Evolutionary conservation across 345 rosid genomes (phyloP).

Genomic region (Lepidium didymum): DNA sequence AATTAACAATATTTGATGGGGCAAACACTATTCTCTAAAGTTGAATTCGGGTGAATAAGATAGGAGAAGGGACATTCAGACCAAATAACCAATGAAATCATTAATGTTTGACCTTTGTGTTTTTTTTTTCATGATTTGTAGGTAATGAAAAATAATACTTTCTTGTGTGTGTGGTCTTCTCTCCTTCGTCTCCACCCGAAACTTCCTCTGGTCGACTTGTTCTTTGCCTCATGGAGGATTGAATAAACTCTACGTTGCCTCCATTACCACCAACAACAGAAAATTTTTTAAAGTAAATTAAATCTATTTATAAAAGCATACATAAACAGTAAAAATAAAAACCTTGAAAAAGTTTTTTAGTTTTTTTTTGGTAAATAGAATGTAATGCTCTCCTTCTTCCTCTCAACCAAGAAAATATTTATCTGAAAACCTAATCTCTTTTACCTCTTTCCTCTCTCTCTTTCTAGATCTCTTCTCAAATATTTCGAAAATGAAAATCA

Average conservation of each 20-base stretch:
- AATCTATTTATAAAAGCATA: slow-evolving; percentile 8
- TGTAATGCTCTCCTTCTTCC: slow-evolving; percentile 3
- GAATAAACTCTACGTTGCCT: background rate
- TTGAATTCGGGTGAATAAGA: no score
- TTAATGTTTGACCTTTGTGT: no score
- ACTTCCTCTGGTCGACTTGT: slow-evolving; percentile 11
- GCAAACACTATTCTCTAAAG: no score
- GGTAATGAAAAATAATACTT: background rate
- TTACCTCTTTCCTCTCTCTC: background rate
- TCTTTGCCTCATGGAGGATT: background rate
- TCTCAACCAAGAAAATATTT: slow-evolving; percentile 5
- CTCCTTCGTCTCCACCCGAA: slow-evolving; percentile 6
- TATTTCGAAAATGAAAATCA: background rate
- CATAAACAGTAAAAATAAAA: slow-evolving; percentile 8
- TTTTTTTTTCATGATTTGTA: no score
- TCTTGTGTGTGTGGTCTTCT: background rate
- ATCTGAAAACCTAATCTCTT: slow-evolving; percentile 3
- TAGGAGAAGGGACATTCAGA: no score
- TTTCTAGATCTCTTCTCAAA: background rate
- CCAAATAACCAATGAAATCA: no score
- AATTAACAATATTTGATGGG: no score
- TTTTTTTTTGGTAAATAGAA: background rate
- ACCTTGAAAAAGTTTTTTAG: background rate
- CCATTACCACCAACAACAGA: background rate
- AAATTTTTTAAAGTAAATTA: background rate